Evolutionary conservation across 495 filamentous ascomycete species (phyloP), one percentile per base, ranked within the genome.

Genomic region (Glonium stellatum): DNA sequence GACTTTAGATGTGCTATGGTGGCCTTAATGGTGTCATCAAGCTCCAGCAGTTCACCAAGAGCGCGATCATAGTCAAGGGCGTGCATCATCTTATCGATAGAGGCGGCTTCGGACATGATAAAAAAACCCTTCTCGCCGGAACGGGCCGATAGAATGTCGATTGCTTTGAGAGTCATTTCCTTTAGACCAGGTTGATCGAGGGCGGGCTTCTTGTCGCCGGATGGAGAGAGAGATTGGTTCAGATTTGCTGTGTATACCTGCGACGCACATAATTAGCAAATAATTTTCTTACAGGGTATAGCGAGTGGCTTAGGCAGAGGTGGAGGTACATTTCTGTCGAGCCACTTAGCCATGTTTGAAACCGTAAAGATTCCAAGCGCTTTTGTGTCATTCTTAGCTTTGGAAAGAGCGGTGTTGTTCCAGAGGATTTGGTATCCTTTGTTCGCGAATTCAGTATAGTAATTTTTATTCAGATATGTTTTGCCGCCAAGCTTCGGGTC

Each of bases 51-150:
- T 60, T 90, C 87, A 52, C 86, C 87, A 0, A 89, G 79, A 0
- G 87, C 82, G 12, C 87, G 85, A 68, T 89, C 85, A 66, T 90
- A 89, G 71, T 88, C 86, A 3, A 90, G 75, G 0, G 75, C 72
- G 72, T 88, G 86, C 87, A 90, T 90, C 73, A 86, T 81, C 78
- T 90, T 89, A 75, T 89, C 86, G 68, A 89, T 86, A 18, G 82
- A 86, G 10, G 86, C 85, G 9, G 82, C 87, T 73, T 90, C 87
- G 3, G 80, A 78, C 86, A 90, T 89, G 64, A 90, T 74, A 77
- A 89, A 87, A 76, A 82, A 90, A 5, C 87, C 86, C 36, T 87
- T 77, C 47, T 83, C 75, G n/a, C 74, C 74, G 55, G 80, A 77
- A 18, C 87, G 85, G 13, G 73, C 71, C 64, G 84, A 70, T 27